These are phyloP conservation scores for Limonomyces culmigenus DNA, from an alignment of 1,284 basidiomycete species.

Conservation along the genomic window DNA sequence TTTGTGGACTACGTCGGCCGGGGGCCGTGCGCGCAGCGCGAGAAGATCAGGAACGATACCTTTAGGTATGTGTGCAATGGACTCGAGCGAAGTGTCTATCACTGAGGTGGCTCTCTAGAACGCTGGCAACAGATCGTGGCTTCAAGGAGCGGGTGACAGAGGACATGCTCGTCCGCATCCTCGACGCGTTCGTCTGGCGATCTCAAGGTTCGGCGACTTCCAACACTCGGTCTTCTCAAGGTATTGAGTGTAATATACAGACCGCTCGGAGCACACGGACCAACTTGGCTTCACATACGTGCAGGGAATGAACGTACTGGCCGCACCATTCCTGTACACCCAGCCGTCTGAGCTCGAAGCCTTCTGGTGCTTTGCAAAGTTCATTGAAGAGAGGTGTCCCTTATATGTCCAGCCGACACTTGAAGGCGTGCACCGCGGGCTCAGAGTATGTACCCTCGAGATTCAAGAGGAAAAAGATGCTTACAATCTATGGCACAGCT, in stretches of 20 bases:
- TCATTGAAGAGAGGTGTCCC: slow-evolving; percentile 88
- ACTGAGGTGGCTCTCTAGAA: slow-evolving; percentile 35
- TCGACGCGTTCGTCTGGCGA: slow-evolving; percentile 92
- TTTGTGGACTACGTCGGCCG: slow-evolving; percentile 72
- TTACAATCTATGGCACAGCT: slow-evolving; percentile 35
- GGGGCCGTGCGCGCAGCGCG: slow-evolving; percentile 74
- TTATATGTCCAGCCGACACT: slow-evolving; percentile 92
- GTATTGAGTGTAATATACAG: slow-evolving; percentile 18
- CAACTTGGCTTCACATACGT: slow-evolving; percentile 84
- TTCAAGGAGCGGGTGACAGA: slow-evolving; percentile 93
- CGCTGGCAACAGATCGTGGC: slow-evolving; percentile 84
- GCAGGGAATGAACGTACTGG: slow-evolving; percentile 97
- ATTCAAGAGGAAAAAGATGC: neutral
- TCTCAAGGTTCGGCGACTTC: neutral
- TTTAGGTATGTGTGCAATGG: slow-evolving; percentile 35
- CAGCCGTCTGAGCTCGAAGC: slow-evolving; percentile 94
- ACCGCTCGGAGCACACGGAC: slow-evolving; percentile 45
- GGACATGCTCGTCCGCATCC: slow-evolving; percentile 86
- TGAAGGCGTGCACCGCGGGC: slow-evolving; percentile 84
- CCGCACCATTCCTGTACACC: slow-evolving; percentile 91
- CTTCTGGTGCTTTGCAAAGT: slow-evolving; percentile 87
- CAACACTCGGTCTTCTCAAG: neutral
- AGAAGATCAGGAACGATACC: slow-evolving; percentile 77
- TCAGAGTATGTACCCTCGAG: slow-evolving; percentile 46
- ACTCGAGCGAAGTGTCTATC: neutral